Base-by-base conservation (phyloP, 192 early-diverging fungal species). In the Chytriomyces hyalinus region DNA sequence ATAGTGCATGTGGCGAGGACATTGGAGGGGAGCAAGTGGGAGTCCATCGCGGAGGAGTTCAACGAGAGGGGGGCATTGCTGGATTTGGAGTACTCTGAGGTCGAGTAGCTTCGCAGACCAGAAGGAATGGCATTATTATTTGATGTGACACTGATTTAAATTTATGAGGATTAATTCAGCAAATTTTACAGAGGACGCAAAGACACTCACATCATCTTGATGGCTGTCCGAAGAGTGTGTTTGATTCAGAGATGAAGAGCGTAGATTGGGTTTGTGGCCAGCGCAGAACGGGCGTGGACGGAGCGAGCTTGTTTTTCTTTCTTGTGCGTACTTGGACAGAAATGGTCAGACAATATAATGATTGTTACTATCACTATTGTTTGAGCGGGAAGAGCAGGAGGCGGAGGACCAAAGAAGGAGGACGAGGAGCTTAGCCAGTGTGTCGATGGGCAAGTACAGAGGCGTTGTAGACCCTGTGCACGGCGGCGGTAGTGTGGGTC, bases 401-500 rank as follows among this genome's bases (percentile, higher is more conserved):
- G 79, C 72, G 49, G 79, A 80, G 43, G 73, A 80, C 79, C 79
- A 80, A 80, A 80, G 79, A 69, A 80, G 43, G 51, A 74, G 70
- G 68, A 80, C 70, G 49, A 80, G 70, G 22, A 28, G 44, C 76
- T 77, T 80, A 61, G 75, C 75, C 79, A 80, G 78, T 80, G 78
- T 71, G 75, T 26, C 75, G 75, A 48, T 68, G 15, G 46, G 28
- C 36, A 53, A 68, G 53, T 57, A 46, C 60, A 26, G 48, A 49
- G 36, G 73, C 24, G 11, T 67, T 10, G 6, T 0, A 22, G 47
- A 49, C 73, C 73, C 73, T 75, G 73, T 48, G n/a, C 3, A 67
- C 17, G 10, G 11, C 9, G 3, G 70, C 11, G 43, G 4, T 3
- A 5, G 13, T 10, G 70, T 66, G 22, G 20, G 20, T 59, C n/a